phyloP scores from a whole-genome alignment of 768 basidiomycete species.

The Hydnomerulius pinastri region DNA sequence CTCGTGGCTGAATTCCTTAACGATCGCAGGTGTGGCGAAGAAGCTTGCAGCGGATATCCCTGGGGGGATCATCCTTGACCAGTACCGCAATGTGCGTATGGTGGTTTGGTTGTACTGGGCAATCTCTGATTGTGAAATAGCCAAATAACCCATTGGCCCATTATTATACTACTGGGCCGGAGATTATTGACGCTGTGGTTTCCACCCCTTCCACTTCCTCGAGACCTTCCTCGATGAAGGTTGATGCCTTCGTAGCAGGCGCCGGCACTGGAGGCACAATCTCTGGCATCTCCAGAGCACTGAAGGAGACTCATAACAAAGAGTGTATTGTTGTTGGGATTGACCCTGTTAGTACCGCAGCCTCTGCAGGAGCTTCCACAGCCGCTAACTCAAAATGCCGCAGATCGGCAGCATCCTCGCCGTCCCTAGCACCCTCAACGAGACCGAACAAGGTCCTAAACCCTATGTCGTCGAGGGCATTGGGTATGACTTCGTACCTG shows the following conservation, averaged over 20 bases:
- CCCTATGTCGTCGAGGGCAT: conserved; percentile 93
- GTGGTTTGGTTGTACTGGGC: background rate
- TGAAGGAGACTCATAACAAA: conserved; percentile 78
- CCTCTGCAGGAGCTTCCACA: background rate
- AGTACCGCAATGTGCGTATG: conserved; percentile 73
- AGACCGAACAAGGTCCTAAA: conserved; percentile 37
- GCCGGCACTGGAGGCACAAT: conserved; percentile 97
- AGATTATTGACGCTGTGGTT: conserved; percentile 80
- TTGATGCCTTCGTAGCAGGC: conserved; percentile 81
- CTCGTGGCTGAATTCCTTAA: conserved; percentile 88
- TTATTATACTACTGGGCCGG: conserved; percentile 86
- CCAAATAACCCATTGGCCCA: conserved; percentile 89
- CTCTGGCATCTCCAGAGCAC: conserved; percentile 79
- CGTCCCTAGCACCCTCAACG: conserved; percentile 64
- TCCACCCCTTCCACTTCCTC: conserved; percentile 61
- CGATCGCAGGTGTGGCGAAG: conserved; percentile 83
- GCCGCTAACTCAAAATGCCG: conserved; percentile 10
- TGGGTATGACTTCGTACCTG: conserved; percentile 91
- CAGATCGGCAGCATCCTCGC: conserved; percentile 91
- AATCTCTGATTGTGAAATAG: conserved; percentile 35
- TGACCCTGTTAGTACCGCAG: conserved; percentile 75
- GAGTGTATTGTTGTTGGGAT: conserved; percentile 78
- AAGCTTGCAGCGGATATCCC: conserved; percentile 80
- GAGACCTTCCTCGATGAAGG: conserved; percentile 67
- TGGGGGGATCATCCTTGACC: conserved; percentile 87